Evolutionary conservation across 192 early-diverging fungal species (phyloP).

Genomic region (Gaertneriomyces semiglobifer): DNA sequence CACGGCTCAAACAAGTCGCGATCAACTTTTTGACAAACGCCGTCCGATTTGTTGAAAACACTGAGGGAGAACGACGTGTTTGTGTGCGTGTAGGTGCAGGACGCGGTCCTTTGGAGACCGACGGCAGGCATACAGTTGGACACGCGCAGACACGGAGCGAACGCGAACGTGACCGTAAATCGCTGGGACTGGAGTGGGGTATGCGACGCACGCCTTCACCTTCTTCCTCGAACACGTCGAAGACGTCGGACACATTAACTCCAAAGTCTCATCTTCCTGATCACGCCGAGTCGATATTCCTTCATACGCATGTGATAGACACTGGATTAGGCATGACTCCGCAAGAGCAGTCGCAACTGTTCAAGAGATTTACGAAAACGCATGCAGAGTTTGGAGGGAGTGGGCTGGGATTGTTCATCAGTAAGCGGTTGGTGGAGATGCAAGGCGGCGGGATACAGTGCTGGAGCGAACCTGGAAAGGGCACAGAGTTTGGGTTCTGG

Average conservation of each 20-base stretch:
- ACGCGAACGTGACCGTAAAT: no score
- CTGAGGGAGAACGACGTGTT: conserved; percentile 2
- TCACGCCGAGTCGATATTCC: no score
- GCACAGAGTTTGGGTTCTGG: conserved; percentile 37
- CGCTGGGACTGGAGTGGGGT: no score
- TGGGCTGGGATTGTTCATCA: conserved; percentile 48
- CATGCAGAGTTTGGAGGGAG: conserved; percentile 48
- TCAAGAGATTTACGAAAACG: conserved; percentile 39
- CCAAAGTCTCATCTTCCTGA: no score
- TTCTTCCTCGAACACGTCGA: no score
- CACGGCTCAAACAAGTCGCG: conserved; percentile 45
- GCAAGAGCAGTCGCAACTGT: conserved; percentile 26
- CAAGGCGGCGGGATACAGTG: conserved; percentile 37
- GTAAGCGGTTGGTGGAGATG: conserved; percentile 42
- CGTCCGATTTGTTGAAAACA: conserved; percentile 51
- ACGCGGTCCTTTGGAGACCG: no score
- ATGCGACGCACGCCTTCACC: no score
- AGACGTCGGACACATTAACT: no score
- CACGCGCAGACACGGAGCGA: not conserved
- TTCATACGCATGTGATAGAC: conserved; percentile 4
- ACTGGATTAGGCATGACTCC: conserved; percentile 38
- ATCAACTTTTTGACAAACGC: conserved; percentile 57
- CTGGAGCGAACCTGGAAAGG: conserved; percentile 29
- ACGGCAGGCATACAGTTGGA: no score
- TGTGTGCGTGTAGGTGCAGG: no score